phyloP scores from a whole-genome alignment of 2,329 filamentous ascomycete genomes.

The Ophiostoma ulmi region DNA sequence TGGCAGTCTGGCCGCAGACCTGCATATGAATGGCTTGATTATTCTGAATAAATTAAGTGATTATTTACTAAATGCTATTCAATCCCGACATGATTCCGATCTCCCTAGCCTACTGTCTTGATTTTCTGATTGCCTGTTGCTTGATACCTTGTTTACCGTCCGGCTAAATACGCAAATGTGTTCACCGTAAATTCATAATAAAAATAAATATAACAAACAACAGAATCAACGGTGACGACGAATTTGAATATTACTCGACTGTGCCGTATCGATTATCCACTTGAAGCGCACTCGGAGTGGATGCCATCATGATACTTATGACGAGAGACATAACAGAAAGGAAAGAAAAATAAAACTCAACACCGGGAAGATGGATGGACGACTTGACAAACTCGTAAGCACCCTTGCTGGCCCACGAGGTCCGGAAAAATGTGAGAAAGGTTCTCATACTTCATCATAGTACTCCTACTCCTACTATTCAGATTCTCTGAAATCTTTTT shows the following conservation, averaged over 20 bases:
- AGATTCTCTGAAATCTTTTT: not conserved
- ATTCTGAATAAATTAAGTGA: not conserved
- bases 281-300: not conserved
- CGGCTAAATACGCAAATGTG: not conserved
- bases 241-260: not conserved
- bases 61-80: not conserved
- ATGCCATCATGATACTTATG: too few species aligned
- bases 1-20: not conserved
- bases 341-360: not conserved
- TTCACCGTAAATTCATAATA: not conserved
- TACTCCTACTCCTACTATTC: not conserved
- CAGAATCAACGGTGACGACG: not conserved
- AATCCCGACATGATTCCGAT: not conserved
- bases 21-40: not conserved
- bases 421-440: not conserved
- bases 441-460: not conserved
- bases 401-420: not conserved
- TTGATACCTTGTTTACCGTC: not conserved
- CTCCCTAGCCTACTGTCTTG: not conserved
- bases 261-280: not conserved
- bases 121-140: not conserved
- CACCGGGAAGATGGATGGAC: not conserved
- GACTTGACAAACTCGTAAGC: not conserved
- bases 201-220: not conserved
- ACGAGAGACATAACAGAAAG: not conserved